phyloP scores from a whole-genome alignment of 768 basidiomycete genomes.

The Naganishia onofrii region DNA sequence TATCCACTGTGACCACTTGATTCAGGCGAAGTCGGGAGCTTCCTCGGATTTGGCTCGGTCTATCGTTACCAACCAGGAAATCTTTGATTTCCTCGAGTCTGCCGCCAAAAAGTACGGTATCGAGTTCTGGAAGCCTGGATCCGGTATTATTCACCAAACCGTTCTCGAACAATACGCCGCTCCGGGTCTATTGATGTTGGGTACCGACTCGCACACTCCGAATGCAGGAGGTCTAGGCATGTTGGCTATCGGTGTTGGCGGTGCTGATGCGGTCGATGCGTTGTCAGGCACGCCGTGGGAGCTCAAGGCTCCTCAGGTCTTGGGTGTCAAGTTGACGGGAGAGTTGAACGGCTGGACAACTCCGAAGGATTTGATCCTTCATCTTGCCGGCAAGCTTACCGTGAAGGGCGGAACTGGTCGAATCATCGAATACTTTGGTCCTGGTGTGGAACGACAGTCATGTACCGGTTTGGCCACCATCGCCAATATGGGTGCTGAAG shows the following conservation, averaged over 20 bases:
- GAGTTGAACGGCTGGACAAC: conserved; percentile 86
- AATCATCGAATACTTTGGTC: conserved; percentile 95
- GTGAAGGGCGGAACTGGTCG: conserved; percentile 96
- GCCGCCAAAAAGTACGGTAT: conserved; percentile 70
- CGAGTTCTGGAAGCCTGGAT: conserved; percentile 96
- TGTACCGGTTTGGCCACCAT: conserved; percentile 95
- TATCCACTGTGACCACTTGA: conserved; percentile 97
- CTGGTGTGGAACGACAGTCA: conserved; percentile 81
- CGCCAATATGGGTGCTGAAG: conserved; percentile 99
- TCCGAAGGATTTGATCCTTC: conserved; percentile 91
- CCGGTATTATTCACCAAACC: conserved; percentile 85
- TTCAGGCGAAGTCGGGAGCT: conserved; percentile 88
- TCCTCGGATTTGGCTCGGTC: conserved; percentile 72
- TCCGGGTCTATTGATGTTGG: conserved; percentile 82
- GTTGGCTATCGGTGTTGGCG: conserved; percentile 98
- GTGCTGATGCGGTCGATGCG: conserved; percentile 90
- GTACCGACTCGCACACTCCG: conserved; percentile 88
- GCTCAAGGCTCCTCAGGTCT: conserved; percentile 79
- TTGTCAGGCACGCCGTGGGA: conserved; percentile 99
- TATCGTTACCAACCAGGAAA: conserved; percentile 84
- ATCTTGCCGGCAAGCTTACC: conserved; percentile 89
- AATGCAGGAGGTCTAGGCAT: conserved; percentile 96
- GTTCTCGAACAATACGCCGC: conserved; percentile 97
- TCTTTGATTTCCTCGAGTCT: conserved; percentile 94
- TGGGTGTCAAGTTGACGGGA: conserved; percentile 81